A percentile compares a stretch with the other conserved stretches of the same genome.
Evolutionary conservation across 352 stramenopile genomes (phyloP).

Genomic region (Phytophthora sojae): DNA sequence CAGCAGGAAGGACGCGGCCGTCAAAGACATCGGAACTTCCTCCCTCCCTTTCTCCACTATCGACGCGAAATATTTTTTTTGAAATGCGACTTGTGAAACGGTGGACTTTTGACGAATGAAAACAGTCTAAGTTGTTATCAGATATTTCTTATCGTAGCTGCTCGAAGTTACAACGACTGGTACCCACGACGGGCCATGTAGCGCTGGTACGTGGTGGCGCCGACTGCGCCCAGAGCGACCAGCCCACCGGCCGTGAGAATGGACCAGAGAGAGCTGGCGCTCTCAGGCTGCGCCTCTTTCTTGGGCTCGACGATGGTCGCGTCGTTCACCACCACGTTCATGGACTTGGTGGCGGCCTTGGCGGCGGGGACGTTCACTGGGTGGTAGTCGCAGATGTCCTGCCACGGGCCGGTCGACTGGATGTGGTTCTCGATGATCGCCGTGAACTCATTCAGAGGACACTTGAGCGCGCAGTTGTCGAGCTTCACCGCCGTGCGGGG

Average conservation of each 20-base stretch:
- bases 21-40: constrained; percentile 20
- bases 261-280: constrained; percentile 38
- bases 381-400: constrained; percentile 79
- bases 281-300: constrained; percentile 8
- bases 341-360: constrained; percentile 34
- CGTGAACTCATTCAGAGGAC: constrained; percentile 64
- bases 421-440: constrained; percentile 66
- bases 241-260: constrained; percentile 44
- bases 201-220: constrained; percentile 53
- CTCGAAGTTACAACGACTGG: constrained; percentile 43
- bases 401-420: constrained; percentile 65
- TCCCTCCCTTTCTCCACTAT: constrained; percentile 13
- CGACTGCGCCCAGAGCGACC: constrained; percentile 47
- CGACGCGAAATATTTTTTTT: constrained; percentile 30
- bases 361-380: constrained; percentile 46
- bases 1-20: constrained; percentile 56
- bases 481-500: constrained; percentile 63
- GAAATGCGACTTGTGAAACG: constrained; percentile 23
- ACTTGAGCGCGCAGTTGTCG: constrained; percentile 64
- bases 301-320: constrained; percentile 34
- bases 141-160: constrained; percentile 3
- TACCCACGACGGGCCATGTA: constrained; percentile 54
- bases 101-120: constrained; percentile 46
- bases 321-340: constrained; percentile 37
- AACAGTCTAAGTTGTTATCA: constrained; percentile 19